A percentile compares a stretch with the other conserved stretches of the same genome.
Evolutionary conservation across 768 basidiomycete genomes (phyloP).

Genomic region (Mycena chlorophos): DNA sequence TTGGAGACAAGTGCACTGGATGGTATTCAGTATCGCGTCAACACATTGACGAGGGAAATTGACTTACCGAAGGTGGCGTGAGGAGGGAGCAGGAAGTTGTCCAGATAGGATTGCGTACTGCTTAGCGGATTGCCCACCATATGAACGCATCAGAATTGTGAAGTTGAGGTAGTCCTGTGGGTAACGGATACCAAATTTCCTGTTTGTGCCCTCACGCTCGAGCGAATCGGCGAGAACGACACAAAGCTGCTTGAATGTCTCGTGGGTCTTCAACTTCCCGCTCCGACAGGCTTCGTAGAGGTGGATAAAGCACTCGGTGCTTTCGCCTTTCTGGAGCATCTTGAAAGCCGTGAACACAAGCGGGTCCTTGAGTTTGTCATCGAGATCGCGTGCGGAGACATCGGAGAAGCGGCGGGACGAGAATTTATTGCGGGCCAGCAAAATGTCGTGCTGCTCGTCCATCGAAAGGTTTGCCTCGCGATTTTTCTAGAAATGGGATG

Average conservation of each 20-base stretch:
- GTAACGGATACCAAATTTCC: conserved; percentile 22
- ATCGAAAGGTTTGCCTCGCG: not conserved
- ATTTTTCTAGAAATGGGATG: conserved; percentile 2
- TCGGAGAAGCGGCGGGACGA: not conserved
- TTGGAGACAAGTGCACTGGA: conserved; percentile 21
- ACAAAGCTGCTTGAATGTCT: conserved; percentile 19
- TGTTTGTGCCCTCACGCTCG: not conserved
- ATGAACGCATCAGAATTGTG: conserved; percentile 19
- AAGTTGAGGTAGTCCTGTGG: conserved; percentile 21
- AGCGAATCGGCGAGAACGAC: conserved; percentile 14
- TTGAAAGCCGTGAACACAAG: conserved; percentile 15
- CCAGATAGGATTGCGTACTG: conserved; percentile 19
- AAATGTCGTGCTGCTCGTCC: not conserved
- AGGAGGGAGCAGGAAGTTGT: not conserved
- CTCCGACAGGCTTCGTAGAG: conserved; percentile 15
- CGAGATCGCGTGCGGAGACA: conserved; percentile 13
- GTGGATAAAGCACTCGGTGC: conserved; percentile 17
- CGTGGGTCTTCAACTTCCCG: conserved; percentile 16
- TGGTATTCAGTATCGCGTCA: not conserved
- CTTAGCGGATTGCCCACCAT: conserved; percentile 17
- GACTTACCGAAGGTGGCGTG: not conserved
- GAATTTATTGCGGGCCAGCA: conserved; percentile 6
- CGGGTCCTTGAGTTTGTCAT: conserved; percentile 16
- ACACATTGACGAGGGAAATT: not conserved
- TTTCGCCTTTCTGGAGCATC: conserved; percentile 7